Conservation (phyloP, 129 eudicot genomes). For the Flaveria linearis region DNA sequence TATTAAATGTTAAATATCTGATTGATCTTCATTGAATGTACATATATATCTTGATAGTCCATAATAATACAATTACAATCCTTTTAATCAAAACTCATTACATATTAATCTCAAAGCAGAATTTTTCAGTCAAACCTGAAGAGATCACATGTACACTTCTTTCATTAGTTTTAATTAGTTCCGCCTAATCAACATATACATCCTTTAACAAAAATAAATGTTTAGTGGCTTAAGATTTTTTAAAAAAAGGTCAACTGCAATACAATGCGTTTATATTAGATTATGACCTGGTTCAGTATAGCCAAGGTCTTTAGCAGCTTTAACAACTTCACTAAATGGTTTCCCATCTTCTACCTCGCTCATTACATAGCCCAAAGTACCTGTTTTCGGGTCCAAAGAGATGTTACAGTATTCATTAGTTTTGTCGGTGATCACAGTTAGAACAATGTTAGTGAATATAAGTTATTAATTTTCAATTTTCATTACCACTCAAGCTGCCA, state of each 20-base stretch:
- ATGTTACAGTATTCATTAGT: conserved; percentile 11
- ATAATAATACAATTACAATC: background rate
- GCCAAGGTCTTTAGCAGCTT: conserved; percentile 83
- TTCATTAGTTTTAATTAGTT: conserved; percentile 2
- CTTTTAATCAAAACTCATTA: conserved; percentile 8
- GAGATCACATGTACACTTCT: background rate
- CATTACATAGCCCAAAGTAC: conserved; percentile 96
- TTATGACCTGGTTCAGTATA: conserved; percentile 94
- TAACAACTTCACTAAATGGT: conserved; percentile 84
- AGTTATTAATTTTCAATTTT: conserved; percentile 18
- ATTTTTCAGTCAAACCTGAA: conserved; percentile 2
- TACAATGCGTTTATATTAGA: conserved; percentile 4
- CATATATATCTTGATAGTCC: background rate
- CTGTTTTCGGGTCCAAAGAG: conserved; percentile 40
- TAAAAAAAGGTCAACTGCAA: conserved; percentile 1
- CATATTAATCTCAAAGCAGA: conserved; percentile 4
- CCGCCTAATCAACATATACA: background rate
- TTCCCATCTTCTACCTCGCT: conserved; percentile 92
- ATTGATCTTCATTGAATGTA: background rate
- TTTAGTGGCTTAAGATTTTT: background rate
- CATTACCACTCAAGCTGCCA: conserved; percentile 93
- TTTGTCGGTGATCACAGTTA: conserved; percentile 14
- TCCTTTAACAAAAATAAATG: background rate
- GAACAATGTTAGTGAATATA: conserved; percentile 23
- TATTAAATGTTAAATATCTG: background rate